Base-by-base conservation (phyloP, 2,329 filamentous ascomycete species). In the Claviceps lovelessii region DNA sequence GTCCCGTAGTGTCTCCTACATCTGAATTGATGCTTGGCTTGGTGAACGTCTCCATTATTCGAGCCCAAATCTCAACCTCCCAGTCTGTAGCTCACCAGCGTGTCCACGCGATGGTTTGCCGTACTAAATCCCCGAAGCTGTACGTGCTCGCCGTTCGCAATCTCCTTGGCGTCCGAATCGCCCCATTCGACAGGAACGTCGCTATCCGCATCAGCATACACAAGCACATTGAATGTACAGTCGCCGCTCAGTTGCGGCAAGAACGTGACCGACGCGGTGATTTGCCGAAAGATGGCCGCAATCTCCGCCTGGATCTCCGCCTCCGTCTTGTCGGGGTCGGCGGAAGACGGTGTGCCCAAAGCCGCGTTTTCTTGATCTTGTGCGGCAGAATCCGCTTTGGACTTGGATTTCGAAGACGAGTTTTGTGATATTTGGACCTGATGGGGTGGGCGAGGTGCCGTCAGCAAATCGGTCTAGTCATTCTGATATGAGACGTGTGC, bases 121-220 rank as follows among this genome's bases (percentile, higher is more conserved):
- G 93, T 98, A 70, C 90, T 96, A 74, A 97, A 98, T 60, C 91
- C 95, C 57, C 93, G 80, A 65, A 98, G 73, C 73, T 96, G 90
- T 35, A 98, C 93, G 67, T 93, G 90, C 75, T 98, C 93, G 46
- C 88, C 91, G 63, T 93, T 88, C 67, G 84, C 77, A 60, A 98
- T 96, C 75, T 98, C 93, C 74, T 95, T 96, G 54, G 91, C 90
- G 70, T 97, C 93, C 62, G 89, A 95, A 72, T 98, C 93, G 49
- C 93, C 93, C 93, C 93, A 98, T 70, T 98, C 93, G 56, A 98
- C 85, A 4, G 93, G 93, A 15, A 98, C 93, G 50, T 97, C 91
- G 56, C 87, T 93, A 70, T 97, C 90, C 19, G 90, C 90, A 67
- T 98, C 91, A 53, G 93, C 93, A 67, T 98, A 98, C 4, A 98